Evolutionary conservation across 192 early-diverging fungal genomes (phyloP).

Genomic region (Oehlia diaphana): DNA sequence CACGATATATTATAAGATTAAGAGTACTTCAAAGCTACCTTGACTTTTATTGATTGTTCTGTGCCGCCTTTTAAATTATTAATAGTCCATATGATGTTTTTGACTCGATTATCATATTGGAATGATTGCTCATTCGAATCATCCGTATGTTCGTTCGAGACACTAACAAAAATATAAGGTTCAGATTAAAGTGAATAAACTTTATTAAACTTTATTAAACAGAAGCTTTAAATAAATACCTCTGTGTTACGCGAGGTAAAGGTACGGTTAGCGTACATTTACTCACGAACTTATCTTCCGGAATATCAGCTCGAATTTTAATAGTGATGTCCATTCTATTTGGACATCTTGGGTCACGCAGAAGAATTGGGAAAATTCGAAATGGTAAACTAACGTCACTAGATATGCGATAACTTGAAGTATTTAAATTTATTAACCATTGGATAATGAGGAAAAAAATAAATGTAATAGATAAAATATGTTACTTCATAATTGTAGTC

Average conservation of each 20-base stretch:
- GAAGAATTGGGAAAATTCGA: conserved; percentile 8
- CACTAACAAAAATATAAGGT: background rate
- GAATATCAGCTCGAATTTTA: conserved; percentile 19
- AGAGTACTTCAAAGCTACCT: background rate
- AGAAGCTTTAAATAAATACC: conserved; percentile 4
- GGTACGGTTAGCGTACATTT: conserved; percentile 11
- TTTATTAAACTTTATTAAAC: background rate
- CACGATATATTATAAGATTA: background rate
- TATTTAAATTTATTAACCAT: background rate
- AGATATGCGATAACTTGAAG: conserved; percentile 14
- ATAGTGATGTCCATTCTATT: conserved; percentile 20
- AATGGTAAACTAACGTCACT: conserved; percentile 18
- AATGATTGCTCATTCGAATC: background rate
- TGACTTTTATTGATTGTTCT: conserved; percentile 14
- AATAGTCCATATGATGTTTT: conserved; percentile 17
- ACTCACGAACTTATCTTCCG: background rate
- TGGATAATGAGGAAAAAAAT: background rate
- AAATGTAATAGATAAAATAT: background rate
- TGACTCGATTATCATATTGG: conserved; percentile 8
- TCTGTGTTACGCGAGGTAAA: conserved; percentile 3
- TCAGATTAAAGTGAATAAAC: background rate
- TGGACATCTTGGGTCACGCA: background rate
- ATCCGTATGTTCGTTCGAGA: background rate
- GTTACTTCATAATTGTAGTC: conserved; percentile 21
- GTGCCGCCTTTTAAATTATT: conserved; percentile 18